phyloP scores from a whole-genome alignment of 257 asterid genomes.

The Fraxinus quadrangulata region DNA sequence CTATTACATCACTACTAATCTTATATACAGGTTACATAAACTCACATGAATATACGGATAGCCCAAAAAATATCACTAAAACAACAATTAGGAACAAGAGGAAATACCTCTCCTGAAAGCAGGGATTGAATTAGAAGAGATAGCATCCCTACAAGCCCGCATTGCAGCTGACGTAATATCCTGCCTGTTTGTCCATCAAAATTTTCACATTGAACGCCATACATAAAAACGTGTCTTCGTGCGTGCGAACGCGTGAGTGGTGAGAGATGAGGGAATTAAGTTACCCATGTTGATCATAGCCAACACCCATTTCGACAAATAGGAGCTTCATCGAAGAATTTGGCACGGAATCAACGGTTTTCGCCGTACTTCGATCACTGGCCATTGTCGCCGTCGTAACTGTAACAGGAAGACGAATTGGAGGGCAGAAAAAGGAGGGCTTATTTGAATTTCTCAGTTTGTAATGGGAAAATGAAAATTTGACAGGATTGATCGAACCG shows the following conservation, averaged over 20 bases:
- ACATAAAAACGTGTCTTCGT: not conserved
- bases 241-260: not conserved
- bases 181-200: slow-evolving; percentile 52
- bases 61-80: not conserved
- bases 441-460: not conserved
- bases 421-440: slow-evolving; percentile 19
- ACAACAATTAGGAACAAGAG: not conserved
- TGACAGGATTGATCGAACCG: slow-evolving; percentile 16
- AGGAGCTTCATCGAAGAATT: slow-evolving; percentile 76
- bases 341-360: slow-evolving; percentile 45
- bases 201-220: not conserved
- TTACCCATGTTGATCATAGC: slow-evolving; percentile 97
- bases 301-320: slow-evolving; percentile 98
- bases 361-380: slow-evolving; percentile 35
- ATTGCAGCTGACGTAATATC: slow-evolving; percentile 87
- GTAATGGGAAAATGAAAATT: slow-evolving; percentile 8
- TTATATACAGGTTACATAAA: not conserved
- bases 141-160: slow-evolving; percentile 93
- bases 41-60: not conserved
- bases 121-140: slow-evolving; percentile 89
- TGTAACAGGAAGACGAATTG: slow-evolving; percentile 28
- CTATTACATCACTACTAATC: not conserved
- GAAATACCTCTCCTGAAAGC: slow-evolving; percentile 80
- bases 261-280: not conserved
- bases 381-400: slow-evolving; percentile 48